Percentiles rank a stretch among this genome's conserved stretches.
Evolutionary conservation across 495 filamentous ascomycete species (phyloP).

Genomic region (Talaromyces thailandensis): DNA sequence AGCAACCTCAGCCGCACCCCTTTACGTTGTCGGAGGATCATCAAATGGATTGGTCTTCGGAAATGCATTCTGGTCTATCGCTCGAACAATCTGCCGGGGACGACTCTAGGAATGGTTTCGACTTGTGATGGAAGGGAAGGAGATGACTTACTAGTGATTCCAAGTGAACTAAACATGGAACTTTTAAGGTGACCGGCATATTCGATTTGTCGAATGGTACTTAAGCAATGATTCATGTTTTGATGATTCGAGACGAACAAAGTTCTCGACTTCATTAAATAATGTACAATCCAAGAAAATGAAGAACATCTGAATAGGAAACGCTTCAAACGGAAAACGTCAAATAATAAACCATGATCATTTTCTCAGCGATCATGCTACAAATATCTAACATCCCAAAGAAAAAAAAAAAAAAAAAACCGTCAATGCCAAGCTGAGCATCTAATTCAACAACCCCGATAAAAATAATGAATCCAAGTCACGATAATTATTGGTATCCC

Average conservation of each 20-base stretch:
- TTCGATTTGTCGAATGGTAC: background rate
- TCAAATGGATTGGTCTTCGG: constrained; percentile 8
- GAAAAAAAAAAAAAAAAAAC: background rate
- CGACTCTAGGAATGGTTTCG: constrained; percentile 11
- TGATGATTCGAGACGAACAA: background rate
- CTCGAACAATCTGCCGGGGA: constrained; percentile 10
- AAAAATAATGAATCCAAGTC: background rate
- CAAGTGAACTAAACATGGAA: background rate
- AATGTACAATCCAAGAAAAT: background rate
- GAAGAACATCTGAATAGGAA: background rate
- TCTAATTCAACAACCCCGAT: background rate
- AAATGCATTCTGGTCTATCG: constrained; percentile 2
- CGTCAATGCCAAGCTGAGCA: background rate
- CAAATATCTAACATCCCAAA: background rate
- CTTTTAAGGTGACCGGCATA: background rate
- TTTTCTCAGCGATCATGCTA: background rate
- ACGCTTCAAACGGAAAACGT: background rate
- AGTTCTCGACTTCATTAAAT: background rate
- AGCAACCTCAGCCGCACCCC: constrained; percentile 13
- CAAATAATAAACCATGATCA: background rate
- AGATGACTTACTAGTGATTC: background rate
- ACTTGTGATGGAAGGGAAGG: constrained; percentile 1
- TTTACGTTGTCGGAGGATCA: constrained; percentile 4
- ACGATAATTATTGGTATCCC: background rate
- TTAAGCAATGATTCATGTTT: too few species aligned